Evolutionary conservation across 768 basidiomycete genomes (phyloP).

Genomic region (Boletellus emodensis): DNA sequence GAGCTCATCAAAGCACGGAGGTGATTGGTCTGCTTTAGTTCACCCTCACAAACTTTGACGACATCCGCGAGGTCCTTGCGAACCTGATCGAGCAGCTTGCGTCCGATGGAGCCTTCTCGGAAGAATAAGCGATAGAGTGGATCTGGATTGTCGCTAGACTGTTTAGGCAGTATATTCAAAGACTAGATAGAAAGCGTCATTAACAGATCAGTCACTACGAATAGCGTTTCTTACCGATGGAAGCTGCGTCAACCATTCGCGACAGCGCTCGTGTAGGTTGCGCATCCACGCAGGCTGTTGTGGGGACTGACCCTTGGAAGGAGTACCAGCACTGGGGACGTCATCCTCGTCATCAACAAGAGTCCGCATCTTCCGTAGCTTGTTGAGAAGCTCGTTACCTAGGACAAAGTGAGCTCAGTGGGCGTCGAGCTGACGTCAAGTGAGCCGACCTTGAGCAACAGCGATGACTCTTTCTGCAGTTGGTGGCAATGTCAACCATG

Average conservation of each 20-base stretch:
- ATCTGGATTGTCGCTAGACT: slow-evolving; percentile 67
- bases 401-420: slow-evolving; percentile 6
- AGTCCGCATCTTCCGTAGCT: slow-evolving; percentile 91
- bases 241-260: slow-evolving; percentile 75
- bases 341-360: slow-evolving; percentile 83
- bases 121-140: slow-evolving; percentile 87
- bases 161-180: slow-evolving; percentile 61
- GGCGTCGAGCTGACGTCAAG: neutral
- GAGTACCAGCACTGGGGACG: slow-evolving; percentile 44
- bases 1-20: slow-evolving; percentile 87
- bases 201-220: neutral
- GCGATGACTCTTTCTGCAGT: slow-evolving; percentile 93
- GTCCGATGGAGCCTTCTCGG: slow-evolving; percentile 80
- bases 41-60: slow-evolving; percentile 79
- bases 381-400: slow-evolving; percentile 81
- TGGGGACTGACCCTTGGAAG: slow-evolving; percentile 59
- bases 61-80: slow-evolving; percentile 79
- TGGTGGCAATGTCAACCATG: slow-evolving; percentile 91
- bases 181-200: slow-evolving; percentile 38
- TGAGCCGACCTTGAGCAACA: slow-evolving; percentile 70
- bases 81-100: slow-evolving; percentile 73
- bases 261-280: slow-evolving; percentile 71
- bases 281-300: slow-evolving; percentile 97
- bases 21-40: slow-evolving; percentile 94
- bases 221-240: slow-evolving; percentile 54